Base-by-base conservation (phyloP, 2,329 filamentous ascomycete species). In the Purpureocillium lavendulum region DNA sequence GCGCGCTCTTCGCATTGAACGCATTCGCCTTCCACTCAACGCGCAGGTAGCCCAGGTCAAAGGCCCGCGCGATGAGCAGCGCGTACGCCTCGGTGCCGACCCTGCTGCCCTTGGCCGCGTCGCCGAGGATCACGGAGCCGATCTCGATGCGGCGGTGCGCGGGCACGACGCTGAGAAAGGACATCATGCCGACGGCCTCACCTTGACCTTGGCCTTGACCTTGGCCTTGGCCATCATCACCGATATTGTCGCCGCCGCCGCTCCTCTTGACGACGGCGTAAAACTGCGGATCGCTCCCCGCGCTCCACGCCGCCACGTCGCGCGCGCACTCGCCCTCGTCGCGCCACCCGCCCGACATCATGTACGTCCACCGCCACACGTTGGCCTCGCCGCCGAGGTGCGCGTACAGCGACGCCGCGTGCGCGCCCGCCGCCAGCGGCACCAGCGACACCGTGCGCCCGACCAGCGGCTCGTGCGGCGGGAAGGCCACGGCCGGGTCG, bases 1-100 rank as follows among this genome's bases (percentile, higher is more conserved):
- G 58, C 12, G 65, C 58, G 33, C 74, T 79, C 1, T 69, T 61
- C 29, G 48, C 60, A 50, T 83, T 83, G 10, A 77, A 57, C 13
- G 64, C 47, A 50, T 82, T 69, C 39, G 74, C 77, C 49, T 82
- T 83, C 78, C 80, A 83, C 53, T 82, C 77, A 4, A 80, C 67
- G 7, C 79, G 62, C 4, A 69, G 55, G 50, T 75, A 79, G 0
- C 70, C 65, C 16, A 81, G 51, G 2, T 66, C 62, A 46, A 82
- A 75, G 0, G 67, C 67, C 40, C 75, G 62, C 30, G 60, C 59
- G 33, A 74, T 63, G n/a, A 80, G 53, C 1, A 82, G 58, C 43
- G 72, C 80, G 44, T 74, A 64, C 0, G 69, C 65, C 52, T 82
- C 79, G 0, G 77, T 82, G 0, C 75, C 71, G 7, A 64, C 66